Evolutionary conservation across 164 flowering plant genomes (phyloP).

Genomic region (Magnolia changhungtana): DNA sequence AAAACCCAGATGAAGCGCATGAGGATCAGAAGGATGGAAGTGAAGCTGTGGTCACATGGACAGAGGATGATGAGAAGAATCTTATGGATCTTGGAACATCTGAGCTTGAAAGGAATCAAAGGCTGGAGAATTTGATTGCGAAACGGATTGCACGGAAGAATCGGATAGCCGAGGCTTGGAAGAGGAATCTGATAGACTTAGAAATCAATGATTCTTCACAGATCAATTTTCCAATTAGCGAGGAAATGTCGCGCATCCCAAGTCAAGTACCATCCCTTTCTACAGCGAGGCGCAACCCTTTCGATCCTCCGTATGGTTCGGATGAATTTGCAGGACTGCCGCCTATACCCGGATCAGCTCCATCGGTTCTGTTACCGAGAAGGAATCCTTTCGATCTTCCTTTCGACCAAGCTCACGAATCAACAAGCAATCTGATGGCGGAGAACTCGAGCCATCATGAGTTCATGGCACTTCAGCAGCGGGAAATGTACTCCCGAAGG

Average conservation of each 20-base stretch:
- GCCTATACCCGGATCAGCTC: conserved; percentile 90
- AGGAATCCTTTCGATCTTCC: conserved; percentile 89
- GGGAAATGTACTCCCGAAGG: conserved; percentile 60
- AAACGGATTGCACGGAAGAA: conserved; percentile 64
- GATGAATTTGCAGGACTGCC: conserved; percentile 47
- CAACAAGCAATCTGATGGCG: conserved; percentile 52
- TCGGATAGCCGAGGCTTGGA: conserved; percentile 41
- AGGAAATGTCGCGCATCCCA: conserved; percentile 17
- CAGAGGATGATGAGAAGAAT: conserved; percentile 87
- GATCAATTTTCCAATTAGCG: not conserved
- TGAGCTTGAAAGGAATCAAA: conserved; percentile 77
- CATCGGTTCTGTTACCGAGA: conserved; percentile 58
- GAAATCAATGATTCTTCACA: conserved; percentile 37
- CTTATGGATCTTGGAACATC: conserved; percentile 77
- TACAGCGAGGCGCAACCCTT: conserved; percentile 64
- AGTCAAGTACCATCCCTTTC: conserved; percentile 56
- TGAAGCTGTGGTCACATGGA: conserved; percentile 71
- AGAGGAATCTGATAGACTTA: conserved; percentile 80
- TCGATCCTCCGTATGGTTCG: conserved; percentile 61
- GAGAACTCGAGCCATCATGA: conserved; percentile 55
- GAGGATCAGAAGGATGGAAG: conserved; percentile 41
- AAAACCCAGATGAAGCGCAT: conserved; percentile 39
- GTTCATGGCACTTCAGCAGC: conserved; percentile 40
- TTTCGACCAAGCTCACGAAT: conserved; percentile 66
- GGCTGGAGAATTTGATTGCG: conserved; percentile 81